phyloP scores from a whole-genome alignment of 495 filamentous ascomycete genomes.

The Darksidea phi region DNA sequence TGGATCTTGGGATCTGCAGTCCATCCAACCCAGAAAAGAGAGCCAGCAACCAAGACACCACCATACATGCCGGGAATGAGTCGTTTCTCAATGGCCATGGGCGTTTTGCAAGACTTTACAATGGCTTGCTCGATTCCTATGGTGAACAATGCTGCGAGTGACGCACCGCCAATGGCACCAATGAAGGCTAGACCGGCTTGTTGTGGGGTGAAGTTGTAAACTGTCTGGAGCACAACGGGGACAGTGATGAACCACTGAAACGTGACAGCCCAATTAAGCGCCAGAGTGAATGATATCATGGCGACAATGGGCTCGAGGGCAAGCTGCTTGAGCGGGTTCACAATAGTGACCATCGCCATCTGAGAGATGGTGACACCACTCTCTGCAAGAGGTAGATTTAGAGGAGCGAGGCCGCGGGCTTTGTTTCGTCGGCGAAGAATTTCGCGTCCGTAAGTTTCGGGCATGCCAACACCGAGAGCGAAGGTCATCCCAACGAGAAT shows the following conservation, averaged over 20 bases:
- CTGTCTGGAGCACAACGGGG: constrained; percentile 41
- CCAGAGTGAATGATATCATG: constrained; percentile 38
- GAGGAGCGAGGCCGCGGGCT: constrained; percentile 29
- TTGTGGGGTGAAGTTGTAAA: constrained; percentile 43
- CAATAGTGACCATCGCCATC: constrained; percentile 44
- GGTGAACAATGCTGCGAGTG: constrained; percentile 25
- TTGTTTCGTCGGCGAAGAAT: constrained; percentile 44
- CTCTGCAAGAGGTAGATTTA: constrained; percentile 22
- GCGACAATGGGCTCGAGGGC: constrained; percentile 47
- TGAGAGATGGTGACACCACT: constrained; percentile 35
- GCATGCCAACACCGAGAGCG: constrained; percentile 43
- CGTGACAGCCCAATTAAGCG: constrained; percentile 44
- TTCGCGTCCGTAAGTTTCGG: constrained; percentile 47
- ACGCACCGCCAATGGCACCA: constrained; percentile 29
- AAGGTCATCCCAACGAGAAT: constrained; percentile 41
- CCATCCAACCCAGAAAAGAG: constrained; percentile 41
- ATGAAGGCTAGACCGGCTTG: constrained; percentile 46
- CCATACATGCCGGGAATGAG: constrained; percentile 36
- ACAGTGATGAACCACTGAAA: constrained; percentile 49
- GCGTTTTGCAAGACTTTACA: constrained; percentile 17
- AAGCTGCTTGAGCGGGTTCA: constrained; percentile 43
- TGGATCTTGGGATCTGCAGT: constrained; percentile 35
- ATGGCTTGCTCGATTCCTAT: constrained; percentile 35
- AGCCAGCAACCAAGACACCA: constrained; percentile 14
- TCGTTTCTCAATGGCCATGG: constrained; percentile 34